Base-by-base conservation (phyloP, 2,329 filamentous ascomycete species). In the Cladophialophora carrionii region DNA sequence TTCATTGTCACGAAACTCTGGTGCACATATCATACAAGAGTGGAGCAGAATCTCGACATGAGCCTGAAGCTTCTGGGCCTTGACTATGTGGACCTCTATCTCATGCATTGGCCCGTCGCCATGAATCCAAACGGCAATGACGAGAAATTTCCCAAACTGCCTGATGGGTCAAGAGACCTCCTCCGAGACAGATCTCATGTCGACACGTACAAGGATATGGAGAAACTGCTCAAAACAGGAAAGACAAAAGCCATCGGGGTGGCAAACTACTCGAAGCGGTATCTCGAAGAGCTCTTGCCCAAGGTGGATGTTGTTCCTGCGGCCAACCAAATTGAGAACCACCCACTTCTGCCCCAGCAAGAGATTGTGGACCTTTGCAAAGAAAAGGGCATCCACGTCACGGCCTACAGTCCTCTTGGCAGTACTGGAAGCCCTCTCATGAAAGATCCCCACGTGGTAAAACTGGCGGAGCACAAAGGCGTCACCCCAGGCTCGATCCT, bases 1-100 rank as follows among this genome's bases (percentile, higher is more conserved):
- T 90, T 90, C 76, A 81, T 90, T 70, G 88, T 85, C 2, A 87
- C 86, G n/a, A 90, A 90, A 75, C 78, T 89, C 43, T 89, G 87
- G 86, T 88, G 87, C 78, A 87, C 85, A 75, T 82, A 78, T 71
- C 86, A 88, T 72, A 82, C 87, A 72, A 84, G 87, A 71, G 88
- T 90, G 22, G 79, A 84, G 65, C 77, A 83, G 68, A 87, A 87
- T 70, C 83, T 88, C 53, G 81, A 84, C 69, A 81, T 84, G 52
- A 87, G 87, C 49, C 79, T 90, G 61, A 83, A 87, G 73, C 82
- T 86, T 71, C 82, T 90, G 71, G 84, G 82, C 9, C 78, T 88
- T 41, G 87, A 88, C 66, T 90, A 91, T 74, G 81, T 91, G 64
- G 88, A 91, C 73, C 80, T 91, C 8, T 90, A 85, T 75, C 81